A percentile compares a stretch with the other conserved stretches of the same genome.
Conservation (phyloP, 768 basidiomycete species). For the Pleurotus tuber-regium region DNA sequence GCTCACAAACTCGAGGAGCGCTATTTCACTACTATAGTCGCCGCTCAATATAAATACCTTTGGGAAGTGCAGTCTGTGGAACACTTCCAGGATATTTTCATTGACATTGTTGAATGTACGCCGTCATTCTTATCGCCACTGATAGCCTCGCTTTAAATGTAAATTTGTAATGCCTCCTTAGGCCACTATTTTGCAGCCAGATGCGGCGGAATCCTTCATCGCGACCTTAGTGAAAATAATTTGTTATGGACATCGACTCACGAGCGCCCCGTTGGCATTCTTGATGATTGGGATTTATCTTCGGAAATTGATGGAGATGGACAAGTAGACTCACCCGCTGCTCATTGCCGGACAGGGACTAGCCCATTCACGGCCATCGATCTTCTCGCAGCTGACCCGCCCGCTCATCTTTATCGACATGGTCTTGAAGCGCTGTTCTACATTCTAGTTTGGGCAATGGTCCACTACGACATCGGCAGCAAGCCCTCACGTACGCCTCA, state of each 20-base stretch:
- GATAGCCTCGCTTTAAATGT: too few relatives aligned
- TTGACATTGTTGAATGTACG: constrained; percentile 31
- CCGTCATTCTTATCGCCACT: background rate
- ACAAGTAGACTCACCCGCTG: background rate
- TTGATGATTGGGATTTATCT: constrained; percentile 28
- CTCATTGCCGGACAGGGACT: constrained; percentile 22
- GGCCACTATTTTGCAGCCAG: constrained; percentile 24
- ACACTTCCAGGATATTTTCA: constrained; percentile 25
- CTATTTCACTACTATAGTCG: constrained; percentile 17
- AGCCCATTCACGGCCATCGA: constrained; percentile 28
- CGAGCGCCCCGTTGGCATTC: constrained; percentile 17
- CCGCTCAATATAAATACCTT: constrained; percentile 18
- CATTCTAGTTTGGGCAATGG: constrained; percentile 21
- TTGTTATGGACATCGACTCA: constrained; percentile 19
- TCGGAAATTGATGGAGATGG: constrained; percentile 9
- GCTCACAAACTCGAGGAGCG: constrained; percentile 11
- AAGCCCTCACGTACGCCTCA: background rate
- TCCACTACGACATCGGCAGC: constrained; percentile 18
- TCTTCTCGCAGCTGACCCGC: constrained; percentile 16
- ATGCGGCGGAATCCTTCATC: constrained; percentile 23
- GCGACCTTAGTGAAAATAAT: constrained; percentile 29
- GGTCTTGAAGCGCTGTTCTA: constrained; percentile 27
- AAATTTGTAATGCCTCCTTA: constrained; percentile 2
- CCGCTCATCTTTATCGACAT: constrained; percentile 22
- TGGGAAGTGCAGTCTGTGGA: constrained; percentile 20